These are phyloP conservation scores for Yamadazyma atlantica DNA, from an alignment of 1,139 yeast species.

Conservation along the genomic window DNA sequence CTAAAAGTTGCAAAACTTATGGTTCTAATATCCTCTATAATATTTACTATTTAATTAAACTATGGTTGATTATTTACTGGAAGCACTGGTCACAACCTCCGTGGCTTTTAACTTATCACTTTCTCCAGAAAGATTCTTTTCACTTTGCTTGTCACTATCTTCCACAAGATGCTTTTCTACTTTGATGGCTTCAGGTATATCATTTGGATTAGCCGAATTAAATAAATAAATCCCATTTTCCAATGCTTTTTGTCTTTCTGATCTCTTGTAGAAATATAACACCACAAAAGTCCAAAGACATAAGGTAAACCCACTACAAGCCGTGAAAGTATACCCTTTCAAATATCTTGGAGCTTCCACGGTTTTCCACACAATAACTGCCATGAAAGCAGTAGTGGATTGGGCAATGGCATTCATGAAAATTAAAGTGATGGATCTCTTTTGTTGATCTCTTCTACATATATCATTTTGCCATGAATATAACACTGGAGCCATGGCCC, in stretches of 20 bases:
- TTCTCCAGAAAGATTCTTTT: too few relatives aligned
- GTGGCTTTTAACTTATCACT: slow-evolving; percentile 1
- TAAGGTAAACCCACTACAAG: slow-evolving; percentile 51
- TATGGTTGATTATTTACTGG: too few relatives aligned
- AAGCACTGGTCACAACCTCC: neutral
- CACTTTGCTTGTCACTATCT: neutral
- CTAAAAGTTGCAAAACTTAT: too few relatives aligned
- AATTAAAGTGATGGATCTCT: slow-evolving; percentile 45
- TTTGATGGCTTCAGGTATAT: slow-evolving; percentile 15
- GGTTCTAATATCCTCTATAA: neutral
- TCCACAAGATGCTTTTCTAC: neutral
- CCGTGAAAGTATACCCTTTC: slow-evolving; percentile 49
- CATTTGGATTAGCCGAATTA: slow-evolving; percentile 22
- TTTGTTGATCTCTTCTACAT: slow-evolving; percentile 43
- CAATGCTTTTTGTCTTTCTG: slow-evolving; percentile 51
- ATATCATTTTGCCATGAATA: slow-evolving; percentile 49
- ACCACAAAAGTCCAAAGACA: slow-evolving; percentile 55
- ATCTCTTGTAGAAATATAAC: slow-evolving; percentile 55
- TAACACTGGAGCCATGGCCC: slow-evolving; percentile 52
- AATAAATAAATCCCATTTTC: slow-evolving; percentile 47
- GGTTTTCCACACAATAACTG: slow-evolving; percentile 50
- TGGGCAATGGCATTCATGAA: slow-evolving; percentile 46
- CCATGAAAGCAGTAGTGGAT: slow-evolving; percentile 43
- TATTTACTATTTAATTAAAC: too few relatives aligned
- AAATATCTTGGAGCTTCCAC: slow-evolving; percentile 40